phyloP scores from a whole-genome alignment of 2,329 filamentous ascomycete genomes.

The Colletotrichum aenigma region DNA sequence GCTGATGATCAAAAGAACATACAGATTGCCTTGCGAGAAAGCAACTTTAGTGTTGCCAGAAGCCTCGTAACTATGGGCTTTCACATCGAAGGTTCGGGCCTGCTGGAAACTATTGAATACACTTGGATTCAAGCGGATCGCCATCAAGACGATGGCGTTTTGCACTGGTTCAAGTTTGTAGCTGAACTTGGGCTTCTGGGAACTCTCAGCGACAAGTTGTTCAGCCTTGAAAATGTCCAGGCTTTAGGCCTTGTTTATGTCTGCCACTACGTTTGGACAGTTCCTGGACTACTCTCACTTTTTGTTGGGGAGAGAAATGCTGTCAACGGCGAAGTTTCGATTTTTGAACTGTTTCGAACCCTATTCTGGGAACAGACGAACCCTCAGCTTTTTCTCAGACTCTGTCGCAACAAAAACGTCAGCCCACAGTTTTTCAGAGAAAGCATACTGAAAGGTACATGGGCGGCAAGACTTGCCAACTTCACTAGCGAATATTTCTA shows the following conservation, averaged over 20 bases:
- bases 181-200: background rate
- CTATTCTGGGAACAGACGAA: fast-evolving
- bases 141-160: too few species aligned
- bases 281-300: background rate
- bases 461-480: fast-evolving
- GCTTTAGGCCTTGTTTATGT: too few species aligned
- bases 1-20: background rate
- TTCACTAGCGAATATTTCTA: background rate
- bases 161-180: background rate
- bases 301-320: background rate
- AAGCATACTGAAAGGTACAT: fast-evolving
- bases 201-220: background rate
- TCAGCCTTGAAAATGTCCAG: too few species aligned
- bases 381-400: background rate
- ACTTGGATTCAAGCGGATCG: too few species aligned
- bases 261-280: background rate
- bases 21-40: background rate
- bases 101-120: background rate
- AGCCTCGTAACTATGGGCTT: fast-evolving
- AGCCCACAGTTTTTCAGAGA: background rate
- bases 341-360: background rate
- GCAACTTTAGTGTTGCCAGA: background rate
- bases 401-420: background rate
- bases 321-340: fast-evolving
- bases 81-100: background rate